Conservation (phyloP, 768 basidiomycete genomes). For the Pleurotus ostreatus region DNA sequence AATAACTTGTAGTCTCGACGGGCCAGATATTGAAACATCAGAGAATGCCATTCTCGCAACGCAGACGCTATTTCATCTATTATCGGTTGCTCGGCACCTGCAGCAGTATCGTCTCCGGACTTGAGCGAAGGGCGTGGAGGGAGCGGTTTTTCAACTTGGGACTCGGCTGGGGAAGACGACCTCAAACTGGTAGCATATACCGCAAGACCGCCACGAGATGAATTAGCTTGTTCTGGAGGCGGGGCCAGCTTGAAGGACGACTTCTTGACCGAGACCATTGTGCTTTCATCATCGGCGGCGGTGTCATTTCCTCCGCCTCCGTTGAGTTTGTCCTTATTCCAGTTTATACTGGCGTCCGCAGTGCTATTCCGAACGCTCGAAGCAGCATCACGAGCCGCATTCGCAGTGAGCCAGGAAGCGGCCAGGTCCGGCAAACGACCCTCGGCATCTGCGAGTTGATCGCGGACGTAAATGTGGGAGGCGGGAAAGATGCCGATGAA, state of each 20-base stretch:
- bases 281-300: slow-evolving; percentile 29
- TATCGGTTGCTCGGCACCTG: slow-evolving; percentile 81
- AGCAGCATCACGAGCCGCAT: slow-evolving; percentile 25
- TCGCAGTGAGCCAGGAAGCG: slow-evolving; percentile 38
- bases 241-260: slow-evolving; percentile 69
- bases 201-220: slow-evolving; percentile 65
- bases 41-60: slow-evolving; percentile 89
- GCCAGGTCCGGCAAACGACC: slow-evolving; percentile 79
- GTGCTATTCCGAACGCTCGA: slow-evolving; percentile 28
- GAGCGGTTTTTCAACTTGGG: slow-evolving; percentile 64
- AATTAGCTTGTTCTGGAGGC: slow-evolving; percentile 71
- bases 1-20: slow-evolving; percentile 89
- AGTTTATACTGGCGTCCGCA: slow-evolving; percentile 42
- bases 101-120: slow-evolving; percentile 88
- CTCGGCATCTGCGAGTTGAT: slow-evolving; percentile 84
- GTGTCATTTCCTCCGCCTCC: slow-evolving; percentile 27
- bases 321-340: slow-evolving; percentile 40
- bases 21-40: slow-evolving; percentile 90
- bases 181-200: slow-evolving; percentile 76
- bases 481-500: slow-evolving; percentile 94
- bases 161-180: slow-evolving; percentile 63
- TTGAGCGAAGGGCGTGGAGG: slow-evolving; percentile 94
- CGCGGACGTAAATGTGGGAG: slow-evolving; percentile 82
- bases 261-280: slow-evolving; percentile 36
- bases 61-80: slow-evolving; percentile 98